Evolutionary conservation across 768 basidiomycete species (phyloP), one percentile per base, ranked within the genome.

Genomic region (Lactifluus volemus): DNA sequence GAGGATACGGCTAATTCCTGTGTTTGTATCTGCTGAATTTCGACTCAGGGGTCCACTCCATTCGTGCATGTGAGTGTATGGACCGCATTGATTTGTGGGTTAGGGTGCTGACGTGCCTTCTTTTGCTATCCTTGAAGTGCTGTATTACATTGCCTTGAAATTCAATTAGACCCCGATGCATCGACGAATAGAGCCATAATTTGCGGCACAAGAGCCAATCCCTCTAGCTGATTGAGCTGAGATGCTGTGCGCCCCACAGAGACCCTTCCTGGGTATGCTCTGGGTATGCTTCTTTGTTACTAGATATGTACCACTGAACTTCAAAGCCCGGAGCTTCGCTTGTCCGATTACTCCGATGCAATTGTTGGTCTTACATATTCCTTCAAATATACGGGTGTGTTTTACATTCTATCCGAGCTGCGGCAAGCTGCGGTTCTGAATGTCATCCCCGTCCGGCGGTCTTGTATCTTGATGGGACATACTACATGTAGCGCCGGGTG

Each of bases 1-100:
- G 56, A 54, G 56, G 61, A 42, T 53, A 58, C 48, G 57, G 61
- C 52, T 58, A 58, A 44, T 44, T 21, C 41, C 47, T 53, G 47
- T 54, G 36, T 58, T 63, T 49, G 51, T 53, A 47, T 53, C 54
- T 53, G 5, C 34, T 36, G 21, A 4, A 36, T 34, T 47, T 19
- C 30, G 21, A n/a, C 21, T 58, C 47, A 15, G 44, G n/a, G 45
- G 38, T 19, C 36, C 25, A 41, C 36, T 30, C 34, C 56, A 42
- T 42, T 41, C 38, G 19, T 49, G 45, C 44, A 41, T 44, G 61
- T 63, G 34, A 58, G 61, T 63, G 14, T 45, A 21, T 51, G 34
- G 15, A 29, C 34, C n/a, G 3, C 10, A 7, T 29, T n/a, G 36
- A n/a, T n/a, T 34, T 14, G 10, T 19, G 15, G 11, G 41, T n/a